Conservation (phyloP, 208 protist species). For the Phytomonas serpens region DNA sequence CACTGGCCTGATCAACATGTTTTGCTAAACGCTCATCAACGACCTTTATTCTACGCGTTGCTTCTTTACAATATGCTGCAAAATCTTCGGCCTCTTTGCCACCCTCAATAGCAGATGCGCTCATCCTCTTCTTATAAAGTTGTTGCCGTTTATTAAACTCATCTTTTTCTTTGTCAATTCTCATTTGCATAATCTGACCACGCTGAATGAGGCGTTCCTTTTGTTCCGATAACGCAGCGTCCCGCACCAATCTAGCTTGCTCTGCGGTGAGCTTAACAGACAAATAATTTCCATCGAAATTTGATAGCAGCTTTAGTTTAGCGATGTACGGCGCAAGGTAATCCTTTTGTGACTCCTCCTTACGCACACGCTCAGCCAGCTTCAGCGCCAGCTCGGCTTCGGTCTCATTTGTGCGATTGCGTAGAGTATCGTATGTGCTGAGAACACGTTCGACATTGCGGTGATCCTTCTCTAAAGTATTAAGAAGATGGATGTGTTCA, state of each 20-base stretch:
- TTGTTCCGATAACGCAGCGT: constrained; percentile 73
- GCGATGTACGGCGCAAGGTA: constrained; percentile 88
- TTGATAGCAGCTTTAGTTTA: constrained; percentile 54
- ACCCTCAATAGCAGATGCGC: constrained; percentile 48
- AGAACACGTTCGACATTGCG: constrained; percentile 26
- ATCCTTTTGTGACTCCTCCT: constrained; percentile 75
- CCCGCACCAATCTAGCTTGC: constrained; percentile 76
- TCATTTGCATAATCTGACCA: constrained; percentile 85
- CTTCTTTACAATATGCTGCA: constrained; percentile 82
- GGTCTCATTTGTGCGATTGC: constrained; percentile 79
- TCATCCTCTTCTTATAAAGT: constrained; percentile 62
- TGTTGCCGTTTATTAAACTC: constrained; percentile 67
- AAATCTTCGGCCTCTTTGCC: constrained; percentile 79
- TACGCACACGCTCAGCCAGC: constrained; percentile 54
- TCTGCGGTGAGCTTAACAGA: constrained; percentile 53
- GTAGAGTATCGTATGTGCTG: constrained; percentile 82
- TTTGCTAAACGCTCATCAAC: constrained; percentile 81
- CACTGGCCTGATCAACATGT: constrained; percentile 80
- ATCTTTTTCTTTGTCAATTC: constrained; percentile 86
- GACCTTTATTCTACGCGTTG: constrained; percentile 87
- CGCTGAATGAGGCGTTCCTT: constrained; percentile 89
- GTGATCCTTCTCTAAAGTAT: constrained; percentile 36
- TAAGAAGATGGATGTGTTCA: constrained; percentile 56
- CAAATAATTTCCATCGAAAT: constrained; percentile 74
- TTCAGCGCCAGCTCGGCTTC: constrained; percentile 63